Evolutionary conservation across 2,329 filamentous ascomycete genomes (phyloP).

Genomic region (Aphanoascus verrucosus): DNA sequence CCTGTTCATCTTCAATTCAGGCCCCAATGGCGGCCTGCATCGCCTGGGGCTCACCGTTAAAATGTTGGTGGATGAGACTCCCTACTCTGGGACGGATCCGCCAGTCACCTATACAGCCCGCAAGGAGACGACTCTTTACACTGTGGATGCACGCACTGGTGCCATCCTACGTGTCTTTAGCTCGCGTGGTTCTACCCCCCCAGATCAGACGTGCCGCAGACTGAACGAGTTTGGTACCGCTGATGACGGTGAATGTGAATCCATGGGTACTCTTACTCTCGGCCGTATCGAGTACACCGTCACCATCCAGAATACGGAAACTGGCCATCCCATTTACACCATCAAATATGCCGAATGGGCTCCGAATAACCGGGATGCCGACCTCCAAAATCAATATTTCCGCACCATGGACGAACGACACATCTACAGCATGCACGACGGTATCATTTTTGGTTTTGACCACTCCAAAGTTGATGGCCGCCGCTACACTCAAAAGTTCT

Average conservation of each 20-base stretch:
- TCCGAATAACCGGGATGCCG: slow-evolving; percentile 79
- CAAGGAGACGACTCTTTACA: slow-evolving; percentile 83
- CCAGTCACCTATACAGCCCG: slow-evolving; percentile 81
- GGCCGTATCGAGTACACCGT: slow-evolving; percentile 86
- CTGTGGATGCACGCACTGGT: slow-evolving; percentile 76
- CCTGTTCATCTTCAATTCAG: slow-evolving; percentile 75
- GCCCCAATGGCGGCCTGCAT: slow-evolving; percentile 39
- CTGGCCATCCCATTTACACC: slow-evolving; percentile 68
- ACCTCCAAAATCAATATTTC: slow-evolving; percentile 74
- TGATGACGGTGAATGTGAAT: slow-evolving; percentile 64
- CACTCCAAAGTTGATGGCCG: slow-evolving; percentile 47
- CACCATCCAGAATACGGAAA: slow-evolving; percentile 64
- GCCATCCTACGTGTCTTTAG: slow-evolving; percentile 76
- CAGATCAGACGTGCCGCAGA: slow-evolving; percentile 63
- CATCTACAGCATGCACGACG: slow-evolving; percentile 77
- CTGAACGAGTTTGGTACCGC: slow-evolving; percentile 49
- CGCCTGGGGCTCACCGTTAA: slow-evolving; percentile 49
- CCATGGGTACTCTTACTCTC: slow-evolving; percentile 68
- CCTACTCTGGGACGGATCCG: slow-evolving; percentile 63
- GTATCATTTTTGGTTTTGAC: slow-evolving; percentile 70
- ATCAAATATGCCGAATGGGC: slow-evolving; percentile 92
- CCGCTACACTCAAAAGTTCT: slow-evolving; percentile 58
- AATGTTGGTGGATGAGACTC: slow-evolving; percentile 72
- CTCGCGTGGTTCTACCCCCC: slow-evolving; percentile 57
- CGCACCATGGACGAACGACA: slow-evolving; percentile 76